Base-by-base conservation (phyloP, 139 green algal species). In the Chlorella ohadii region DNA sequence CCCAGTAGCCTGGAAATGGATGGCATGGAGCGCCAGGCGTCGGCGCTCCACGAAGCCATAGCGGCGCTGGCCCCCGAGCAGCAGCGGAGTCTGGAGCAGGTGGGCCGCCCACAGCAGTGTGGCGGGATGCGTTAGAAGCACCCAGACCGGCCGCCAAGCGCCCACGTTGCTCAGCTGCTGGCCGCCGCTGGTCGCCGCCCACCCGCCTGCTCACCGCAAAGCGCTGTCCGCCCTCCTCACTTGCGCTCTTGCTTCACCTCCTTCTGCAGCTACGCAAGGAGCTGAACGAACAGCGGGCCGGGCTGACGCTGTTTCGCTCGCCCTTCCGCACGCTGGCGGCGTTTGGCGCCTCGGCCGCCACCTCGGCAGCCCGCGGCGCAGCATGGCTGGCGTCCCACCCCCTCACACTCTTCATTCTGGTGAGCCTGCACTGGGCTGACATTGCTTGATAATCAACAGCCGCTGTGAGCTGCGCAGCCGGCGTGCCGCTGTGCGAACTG, bases 301-400 rank as follows among this genome's bases (percentile, higher is more conserved):
- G 31, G 27, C 74, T 97, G 9, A 94, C 88, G 23, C 86, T 97
- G 27, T 85, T 90, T 3, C 57, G 85, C 28, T 84, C 86, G 4
- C 94, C 94, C 0, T 27, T 93, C 0, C 72, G 64, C 39, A 97
- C 93, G 3, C 73, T 95, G 0, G 88, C 85, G 44, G 92, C 92
- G 27, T 95, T 95, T 63, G 41, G 11, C 2, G 72, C 71, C 9
- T 93, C 87, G 65, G 59, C 87, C 1, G 71, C 59, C 4, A 36
- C 41, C 1, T 86, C 87, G 31, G 65, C 86, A 1, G 70, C 47
- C 23, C 75, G 41, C 11, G 88, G 90, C 31, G 39, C 85, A 0
- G 65, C 76, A 41, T 97, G 94, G 91, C 73, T 94, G 1, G 75
- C 82, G 17, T 81, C 79, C 20, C 92, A 97, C 79, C 94, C 89